Conservation (phyloP, 352 stramenopile species). For the Pythium plurisporium region DNA sequence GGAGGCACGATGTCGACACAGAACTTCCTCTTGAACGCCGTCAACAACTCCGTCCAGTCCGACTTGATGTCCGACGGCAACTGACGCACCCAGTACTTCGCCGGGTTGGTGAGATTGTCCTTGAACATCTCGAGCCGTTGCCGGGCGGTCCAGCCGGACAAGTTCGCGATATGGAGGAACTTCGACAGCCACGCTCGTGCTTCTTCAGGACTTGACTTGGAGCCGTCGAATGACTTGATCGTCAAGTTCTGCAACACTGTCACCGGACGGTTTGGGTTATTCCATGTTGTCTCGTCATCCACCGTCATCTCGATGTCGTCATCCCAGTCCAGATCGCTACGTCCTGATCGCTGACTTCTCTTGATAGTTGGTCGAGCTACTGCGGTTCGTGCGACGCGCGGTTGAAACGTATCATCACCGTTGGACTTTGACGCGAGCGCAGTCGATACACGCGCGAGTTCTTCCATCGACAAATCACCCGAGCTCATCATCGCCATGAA, state of each 20-base stretch:
- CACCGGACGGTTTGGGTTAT: neutral
- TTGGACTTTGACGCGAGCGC: neutral
- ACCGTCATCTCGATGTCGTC: neutral
- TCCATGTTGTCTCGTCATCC: neutral
- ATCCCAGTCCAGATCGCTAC: neutral
- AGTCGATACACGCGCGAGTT: neutral
- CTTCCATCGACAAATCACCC: neutral
- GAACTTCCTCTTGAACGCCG: slow-evolving; percentile 5
- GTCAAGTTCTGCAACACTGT: neutral
- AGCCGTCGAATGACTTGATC: neutral
- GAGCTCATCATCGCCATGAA: neutral
- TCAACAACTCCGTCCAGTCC: neutral
- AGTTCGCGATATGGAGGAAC: too few species aligned
- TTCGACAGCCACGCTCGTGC: too few species aligned
- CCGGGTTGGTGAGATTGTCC: neutral
- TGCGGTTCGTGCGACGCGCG: neutral
- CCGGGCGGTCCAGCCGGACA: too few species aligned
- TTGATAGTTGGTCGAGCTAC: neutral
- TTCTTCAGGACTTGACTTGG: neutral
- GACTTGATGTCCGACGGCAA: too few species aligned
- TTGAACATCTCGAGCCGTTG: neutral
- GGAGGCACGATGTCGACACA: neutral
- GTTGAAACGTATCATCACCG: neutral
- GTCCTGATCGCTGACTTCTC: neutral
- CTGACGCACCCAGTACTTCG: slow-evolving; percentile 9